Base-by-base conservation (phyloP, 2,329 filamentous ascomycete genomes). In the Ophiocordyceps camponoti-rufipedis region DNA sequence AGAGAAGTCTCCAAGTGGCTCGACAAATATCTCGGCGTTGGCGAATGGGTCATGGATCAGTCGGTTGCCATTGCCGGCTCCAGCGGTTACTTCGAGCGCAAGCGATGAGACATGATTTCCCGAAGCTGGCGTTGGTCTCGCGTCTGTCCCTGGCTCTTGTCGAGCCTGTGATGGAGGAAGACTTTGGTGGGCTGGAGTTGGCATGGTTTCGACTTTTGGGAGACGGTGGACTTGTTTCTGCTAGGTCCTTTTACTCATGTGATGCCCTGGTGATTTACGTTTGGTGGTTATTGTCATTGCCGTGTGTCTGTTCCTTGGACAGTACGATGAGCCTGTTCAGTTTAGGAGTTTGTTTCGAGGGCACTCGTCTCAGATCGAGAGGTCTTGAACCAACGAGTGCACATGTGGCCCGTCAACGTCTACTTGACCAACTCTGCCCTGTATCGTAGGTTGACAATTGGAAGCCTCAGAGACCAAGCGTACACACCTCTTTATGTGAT, bases 31-130 rank as follows among this genome's bases (percentile, higher is more conserved):
- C 78, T 96, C 41, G 86, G 86, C 50, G 81, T 95, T 16, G 91
- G 91, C 55, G 91, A 98, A 69, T 94, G 87, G 78, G 84, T 95
- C 52, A 94, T 98, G 87, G 91, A 98, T 64, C 84, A 93, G 68
- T 93, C 87, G 29, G 86, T 96, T 31, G 88, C 88, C 39, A 76
- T 96, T 47, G 85, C 94, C 60, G 83, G 86, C 40, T 81, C 83
- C 43, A 93, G 85, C 59, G 75, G 81, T 48, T 98, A 80, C 66
- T 98, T 98, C 62, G 88, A 95, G 69, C 77, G 91, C 58, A 88
- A 78, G 63, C 77, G 88, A 68, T 93, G 69, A 70, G n/a, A 16
- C 11, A 14, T 4, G 19, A 33, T 10, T 19, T 3, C 13, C 32
- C 32, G 32, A 28, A 18, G 35, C 16, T 18, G 6, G n/a, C 7